Base-by-base conservation (phyloP, 2,329 filamentous ascomycete genomes). In the Fusarium sp. region DNA sequence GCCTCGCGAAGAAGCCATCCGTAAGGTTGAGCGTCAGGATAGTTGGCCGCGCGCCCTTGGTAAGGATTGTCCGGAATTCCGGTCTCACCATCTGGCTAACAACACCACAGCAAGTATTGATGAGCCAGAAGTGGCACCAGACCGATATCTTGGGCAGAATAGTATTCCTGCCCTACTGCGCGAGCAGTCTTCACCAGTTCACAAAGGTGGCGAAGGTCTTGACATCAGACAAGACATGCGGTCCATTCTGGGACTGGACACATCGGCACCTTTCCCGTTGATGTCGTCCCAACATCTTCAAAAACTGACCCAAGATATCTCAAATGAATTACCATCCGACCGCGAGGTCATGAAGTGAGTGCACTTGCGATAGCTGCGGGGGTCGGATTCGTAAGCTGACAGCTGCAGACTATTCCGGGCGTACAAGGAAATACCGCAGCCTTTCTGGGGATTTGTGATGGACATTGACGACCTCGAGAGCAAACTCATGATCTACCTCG, bases 401-500 rank as follows among this genome's bases (percentile, higher is more conserved):
- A 64, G 32, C 27, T 48, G 11, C 61, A 90, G 88, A 73, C 81
- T 90, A 9, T 91, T 91, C 74, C 85, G 87, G 46, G 87, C 88
- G 3, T 91, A 91, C 79, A 90, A 90, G 76, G 88, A 91, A 74
- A 88, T 90, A 25, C 86, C 89, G 3, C 89, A 91, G 51, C 88
- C 88, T 3, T 91, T 91, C 70, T 91, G 89, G 89, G 88, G 88
- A 3, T 89, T 91, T 52, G 86, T 91, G 20, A 85, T 90, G 61
- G 88, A 91, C 70, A 88, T 91, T 57, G 87, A 90, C 59, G 88
- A 90, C 56, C 84, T 91, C 29, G 89, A 91, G 72, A 86, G 87
- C 7, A 87, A 86, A 65, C 81, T 91, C 48, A 90, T 91, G 83
- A 82, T 88, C 24, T 91, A 91, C 68, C 81, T 91, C 2, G 89